Base-by-base conservation (phyloP, 805 yeast species). In the Yarrowia sp. region DNA sequence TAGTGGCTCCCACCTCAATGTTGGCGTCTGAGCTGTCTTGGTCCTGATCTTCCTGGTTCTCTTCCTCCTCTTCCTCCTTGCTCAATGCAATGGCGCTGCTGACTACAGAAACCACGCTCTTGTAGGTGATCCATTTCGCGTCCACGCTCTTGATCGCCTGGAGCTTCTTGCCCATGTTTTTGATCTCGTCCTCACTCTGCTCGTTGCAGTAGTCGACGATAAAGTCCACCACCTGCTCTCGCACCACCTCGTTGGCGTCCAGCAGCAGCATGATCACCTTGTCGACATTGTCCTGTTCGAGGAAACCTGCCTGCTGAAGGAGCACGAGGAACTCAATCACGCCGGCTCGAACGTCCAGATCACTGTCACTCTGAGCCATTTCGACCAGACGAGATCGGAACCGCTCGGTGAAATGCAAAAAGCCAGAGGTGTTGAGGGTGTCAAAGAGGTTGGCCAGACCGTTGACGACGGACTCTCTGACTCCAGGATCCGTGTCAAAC, bases 371-470 rank as follows among this genome's bases (percentile, higher is more conserved):
- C 24, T 81, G 72, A 0, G 86, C 85, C 73, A 91, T 89, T 65
- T 87, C 88, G 24, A 90, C 78, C 39, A 92, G 76, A 72, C 91
- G 87, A 6, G 77, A 76, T 71, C 87, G 86, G 76, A 89, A 90
- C 70, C 92, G 82, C 69, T 89, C 91, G 2, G 94, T 86, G 75
- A 92, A 92, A 72, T 88, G 93, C 68, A 91, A 82, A 46, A 92
- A 82, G 0, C 92, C 91, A 0, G 88, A 79, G n/a, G 84, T 82
- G 66, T 85, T 78, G 30, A 77, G 75, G 30, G 79, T 77, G 34
- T 78, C 79, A 73, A 85, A 85, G 24, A 87, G 76, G 72, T 79
- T 86, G 13, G 80, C 75, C 52, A 92, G 77, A 4, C 83, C 81
- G 71, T 81, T 85, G 33, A 89, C 74, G 1, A 87, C 92, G 71